These are phyloP conservation scores for Fusarium odoratissimum DNA, from an alignment of 2,329 filamentous ascomycete species.

Conservation along the genomic window DNA sequence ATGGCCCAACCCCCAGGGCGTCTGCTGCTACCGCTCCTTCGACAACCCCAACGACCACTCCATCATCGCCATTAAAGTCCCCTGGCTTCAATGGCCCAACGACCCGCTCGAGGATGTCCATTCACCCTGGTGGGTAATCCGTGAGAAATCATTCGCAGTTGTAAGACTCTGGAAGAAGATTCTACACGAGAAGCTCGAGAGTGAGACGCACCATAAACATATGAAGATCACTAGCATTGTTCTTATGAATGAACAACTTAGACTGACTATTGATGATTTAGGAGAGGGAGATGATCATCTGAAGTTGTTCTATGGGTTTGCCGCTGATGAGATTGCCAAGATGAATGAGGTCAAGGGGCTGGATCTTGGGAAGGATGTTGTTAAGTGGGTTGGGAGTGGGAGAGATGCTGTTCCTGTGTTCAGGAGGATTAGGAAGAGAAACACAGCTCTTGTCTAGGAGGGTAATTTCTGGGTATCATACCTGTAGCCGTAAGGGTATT, in stretches of 20 bases:
- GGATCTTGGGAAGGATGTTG: conserved; percentile 8
- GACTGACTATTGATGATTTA: conserved; percentile 11
- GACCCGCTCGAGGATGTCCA: not conserved
- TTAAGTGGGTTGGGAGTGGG: conserved; percentile 3
- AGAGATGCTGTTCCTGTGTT: not conserved
- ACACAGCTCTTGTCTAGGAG: not conserved
- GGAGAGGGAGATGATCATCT: not conserved
- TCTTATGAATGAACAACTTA: conserved; percentile 20
- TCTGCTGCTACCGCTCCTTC: conserved; percentile 16
- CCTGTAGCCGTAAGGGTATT: not conserved
- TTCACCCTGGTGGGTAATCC: conserved; percentile 1
- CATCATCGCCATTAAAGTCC: conserved; percentile 10
- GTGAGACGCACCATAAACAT: conserved; percentile 10
- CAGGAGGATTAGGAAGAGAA: not conserved
- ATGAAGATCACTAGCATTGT: conserved; percentile 14
- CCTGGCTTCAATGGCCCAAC: conserved; percentile 30
- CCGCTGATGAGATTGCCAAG: conserved; percentile 16
- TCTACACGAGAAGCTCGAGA: not conserved
- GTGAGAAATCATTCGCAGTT: not conserved
- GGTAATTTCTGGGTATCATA: not conserved
- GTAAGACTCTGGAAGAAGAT: not conserved
- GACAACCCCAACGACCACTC: conserved; percentile 15
- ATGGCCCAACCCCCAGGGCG: conserved; percentile 1
- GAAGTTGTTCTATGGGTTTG: conserved; percentile 26
- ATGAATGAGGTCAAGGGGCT: not conserved